Evolutionary conservation across 2,329 filamentous ascomycete species (phyloP).

Genomic region (Penicillium italicum): DNA sequence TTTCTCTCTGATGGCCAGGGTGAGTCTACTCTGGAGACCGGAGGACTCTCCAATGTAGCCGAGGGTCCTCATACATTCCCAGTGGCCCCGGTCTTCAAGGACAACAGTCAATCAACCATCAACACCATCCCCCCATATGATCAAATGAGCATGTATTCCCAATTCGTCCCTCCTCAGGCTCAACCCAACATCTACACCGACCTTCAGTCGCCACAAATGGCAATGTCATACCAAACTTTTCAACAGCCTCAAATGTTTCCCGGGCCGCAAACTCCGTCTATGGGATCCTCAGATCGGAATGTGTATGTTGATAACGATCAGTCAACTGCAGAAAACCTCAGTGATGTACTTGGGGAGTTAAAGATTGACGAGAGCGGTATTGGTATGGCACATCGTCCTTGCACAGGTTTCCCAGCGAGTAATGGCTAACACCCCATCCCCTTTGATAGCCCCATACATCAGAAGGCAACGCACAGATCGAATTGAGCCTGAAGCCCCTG

Average conservation of each 20-base stretch:
- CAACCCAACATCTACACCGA: conserved; percentile 33
- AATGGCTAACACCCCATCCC: conserved; percentile 5
- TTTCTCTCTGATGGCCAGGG: conserved; percentile 29
- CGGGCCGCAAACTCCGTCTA: conserved; percentile 23
- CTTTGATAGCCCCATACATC: conserved; percentile 71
- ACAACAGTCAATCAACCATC: conserved; percentile 52
- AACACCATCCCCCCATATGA: conserved; percentile 45
- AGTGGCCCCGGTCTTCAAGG: conserved; percentile 46
- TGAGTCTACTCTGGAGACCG: conserved; percentile 25
- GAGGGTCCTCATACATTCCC: conserved; percentile 53
- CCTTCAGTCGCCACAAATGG: conserved; percentile 30
- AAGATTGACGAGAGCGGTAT: conserved; percentile 84
- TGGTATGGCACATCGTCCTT: conserved; percentile 54
- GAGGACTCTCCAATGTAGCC: conserved; percentile 37
- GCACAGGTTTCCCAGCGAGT: neutral
- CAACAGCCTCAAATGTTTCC: conserved; percentile 29
- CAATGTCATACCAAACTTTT: conserved; percentile 30
- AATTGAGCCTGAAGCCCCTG: conserved; percentile 53
- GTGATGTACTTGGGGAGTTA: conserved; percentile 77
- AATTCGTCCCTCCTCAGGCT: conserved; percentile 33
- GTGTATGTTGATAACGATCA: conserved; percentile 59
- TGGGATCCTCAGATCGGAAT: conserved; percentile 40
- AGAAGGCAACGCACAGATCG: conserved; percentile 56
- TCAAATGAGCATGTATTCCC: conserved; percentile 39
- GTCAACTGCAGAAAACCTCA: conserved; percentile 67